phyloP scores from a whole-genome alignment of 192 early-diverging fungal species.

The Phycomyces nitens region DNA sequence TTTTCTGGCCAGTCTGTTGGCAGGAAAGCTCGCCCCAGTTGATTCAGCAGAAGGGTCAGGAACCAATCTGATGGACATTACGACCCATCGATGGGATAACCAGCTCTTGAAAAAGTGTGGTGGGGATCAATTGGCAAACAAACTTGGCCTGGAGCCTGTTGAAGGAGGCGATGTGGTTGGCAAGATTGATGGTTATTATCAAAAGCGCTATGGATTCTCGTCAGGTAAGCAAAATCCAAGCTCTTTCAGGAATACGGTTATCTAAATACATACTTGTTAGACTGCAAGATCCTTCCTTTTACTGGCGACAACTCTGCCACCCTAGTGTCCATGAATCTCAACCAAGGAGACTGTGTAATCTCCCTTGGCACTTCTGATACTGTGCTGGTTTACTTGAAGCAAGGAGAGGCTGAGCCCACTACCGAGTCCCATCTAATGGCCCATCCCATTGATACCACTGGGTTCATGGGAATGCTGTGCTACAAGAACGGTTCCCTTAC shows the following conservation, averaged over 20 bases:
- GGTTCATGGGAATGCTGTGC: conserved; percentile 74
- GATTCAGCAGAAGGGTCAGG: conserved; percentile 77
- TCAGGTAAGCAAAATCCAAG: conserved; percentile 37
- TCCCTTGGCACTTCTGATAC: conserved; percentile 85
- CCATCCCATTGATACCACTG: conserved; percentile 58
- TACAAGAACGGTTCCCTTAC: conserved; percentile 88
- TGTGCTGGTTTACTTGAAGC: conserved; percentile 51
- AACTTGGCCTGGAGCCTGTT: conserved; percentile 44
- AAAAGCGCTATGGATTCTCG: conserved; percentile 58
- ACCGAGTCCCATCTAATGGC: conserved; percentile 34
- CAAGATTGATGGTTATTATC: conserved; percentile 57
- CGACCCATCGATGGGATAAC: conserved; percentile 51
- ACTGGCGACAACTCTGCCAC: conserved; percentile 82
- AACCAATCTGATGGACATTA: conserved; percentile 76
- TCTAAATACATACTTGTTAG: conserved; percentile 8
- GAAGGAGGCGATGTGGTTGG: conserved; percentile 45
- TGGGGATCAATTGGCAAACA: conserved; percentile 30
- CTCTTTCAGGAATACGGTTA: neutral
- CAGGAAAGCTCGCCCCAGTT: conserved; percentile 53
- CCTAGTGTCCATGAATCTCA: conserved; percentile 52
- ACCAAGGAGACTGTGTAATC: conserved; percentile 55
- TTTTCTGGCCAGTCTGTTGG: conserved; percentile 63
- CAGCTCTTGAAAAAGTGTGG: conserved; percentile 39
- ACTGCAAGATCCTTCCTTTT: conserved; percentile 61
- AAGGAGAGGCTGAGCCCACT: conserved; percentile 25